phyloP scores from a whole-genome alignment of 305 asterid genomes.

The Solanum hybrid region DNA sequence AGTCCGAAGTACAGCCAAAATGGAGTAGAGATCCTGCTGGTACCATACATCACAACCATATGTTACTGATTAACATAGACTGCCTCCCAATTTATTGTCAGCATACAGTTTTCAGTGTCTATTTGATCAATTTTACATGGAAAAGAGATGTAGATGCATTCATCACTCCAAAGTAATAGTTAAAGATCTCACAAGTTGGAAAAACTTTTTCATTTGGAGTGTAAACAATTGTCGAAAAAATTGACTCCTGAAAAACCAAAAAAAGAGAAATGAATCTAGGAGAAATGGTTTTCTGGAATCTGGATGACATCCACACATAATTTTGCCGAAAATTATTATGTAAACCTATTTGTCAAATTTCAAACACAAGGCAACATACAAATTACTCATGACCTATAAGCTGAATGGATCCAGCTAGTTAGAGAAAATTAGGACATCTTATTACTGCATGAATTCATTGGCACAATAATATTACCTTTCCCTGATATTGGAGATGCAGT shows the following conservation, averaged over 20 bases:
- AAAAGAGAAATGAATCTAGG: neutral
- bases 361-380: neutral
- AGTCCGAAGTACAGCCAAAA: neutral
- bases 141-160: neutral
- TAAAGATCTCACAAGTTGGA: neutral
- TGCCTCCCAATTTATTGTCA: neutral
- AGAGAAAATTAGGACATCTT: neutral
- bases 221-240: neutral
- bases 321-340: neutral
- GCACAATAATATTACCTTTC: constrained; percentile 53
- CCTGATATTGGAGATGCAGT: constrained; percentile 95
- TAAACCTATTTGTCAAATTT: neutral
- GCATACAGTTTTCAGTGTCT: neutral
- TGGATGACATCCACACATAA: neutral
- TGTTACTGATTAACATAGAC: neutral
- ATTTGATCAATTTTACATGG: neutral
- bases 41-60: neutral
- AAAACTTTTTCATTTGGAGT: neutral
- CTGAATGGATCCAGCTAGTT: neutral
- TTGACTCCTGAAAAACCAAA: neutral
- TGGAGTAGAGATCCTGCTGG: neutral
- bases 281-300: neutral
- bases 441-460: neutral
- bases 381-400: neutral
- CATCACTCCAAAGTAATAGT: neutral